Base-by-base conservation (phyloP, 768 basidiomycete genomes). In the Neoboletus subvelutipes region DNA sequence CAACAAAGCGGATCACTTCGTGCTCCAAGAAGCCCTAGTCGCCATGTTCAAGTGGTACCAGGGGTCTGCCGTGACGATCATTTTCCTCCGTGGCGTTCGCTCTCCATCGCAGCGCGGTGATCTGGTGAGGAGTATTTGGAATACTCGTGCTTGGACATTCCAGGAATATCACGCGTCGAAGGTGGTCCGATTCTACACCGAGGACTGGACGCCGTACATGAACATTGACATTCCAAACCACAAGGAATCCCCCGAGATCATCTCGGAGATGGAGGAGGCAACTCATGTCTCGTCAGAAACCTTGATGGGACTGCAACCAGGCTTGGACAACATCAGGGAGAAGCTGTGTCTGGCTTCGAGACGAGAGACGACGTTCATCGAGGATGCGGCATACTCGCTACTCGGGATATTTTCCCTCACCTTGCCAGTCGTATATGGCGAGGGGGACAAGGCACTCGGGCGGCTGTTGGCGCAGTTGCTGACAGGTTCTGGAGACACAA, bases 321-420 rank as follows among this genome's bases (percentile, higher is more conserved):
- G 62, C 0, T 5, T 52, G 5, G 34, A 34, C 3, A 13, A 52
- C 5, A 62, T 62, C 7, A 37, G 59, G 28, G 61, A 55, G 40
- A 63, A 63, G 40, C 41, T 62, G 18, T 48, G 49, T 40, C 43
- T 63, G 1, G 62, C 60, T 18, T 58, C 62, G 3, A 18, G 17
- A 15, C 56, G 56, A 17, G 17, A 54, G 7, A 58, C 56, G 8
- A 63, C 50, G 0, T 17, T 34, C 8, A 18, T 55, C 5, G 62
- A 63, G 33, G 62, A 63, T 33, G 51, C 51, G 5, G 53, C 61
- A 3, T 62, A 62, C 28, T 62, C 59, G 9, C 41, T 62, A 5
- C 42, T 57, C 0, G 53, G 55, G 13, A 53, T 63, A 31, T 62
- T 63, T 15, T 50, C 56, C 2, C 5, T 26, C 10, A 17, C 34